phyloP scores from a whole-genome alignment of 2,329 filamentous ascomycete species.

The Aspergillus aculeatus region DNA sequence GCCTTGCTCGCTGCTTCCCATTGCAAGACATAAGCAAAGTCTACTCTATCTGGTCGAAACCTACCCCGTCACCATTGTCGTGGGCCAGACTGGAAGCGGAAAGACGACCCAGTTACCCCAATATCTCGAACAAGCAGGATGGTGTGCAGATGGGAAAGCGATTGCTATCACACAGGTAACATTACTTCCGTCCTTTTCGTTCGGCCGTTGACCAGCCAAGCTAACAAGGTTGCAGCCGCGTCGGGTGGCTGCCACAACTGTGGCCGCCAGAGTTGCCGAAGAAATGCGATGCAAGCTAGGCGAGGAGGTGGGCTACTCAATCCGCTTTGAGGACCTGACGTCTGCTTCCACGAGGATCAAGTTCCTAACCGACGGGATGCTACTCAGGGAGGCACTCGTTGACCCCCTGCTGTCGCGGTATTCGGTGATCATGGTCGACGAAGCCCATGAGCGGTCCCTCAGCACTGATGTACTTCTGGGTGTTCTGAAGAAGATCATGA shows the following conservation, averaged over 20 bases:
- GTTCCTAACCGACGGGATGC: constrained; percentile 88
- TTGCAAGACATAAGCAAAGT: constrained; percentile 75
- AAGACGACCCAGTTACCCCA: constrained; percentile 97
- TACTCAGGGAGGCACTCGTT: constrained; percentile 87
- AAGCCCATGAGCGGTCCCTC: constrained; percentile 90
- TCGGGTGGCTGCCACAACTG: constrained; percentile 84
- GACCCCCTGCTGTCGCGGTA: constrained; percentile 89
- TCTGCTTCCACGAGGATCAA: constrained; percentile 85
- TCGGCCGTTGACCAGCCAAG: not conserved
- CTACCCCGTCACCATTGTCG: constrained; percentile 78
- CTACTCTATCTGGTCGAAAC: constrained; percentile 86
- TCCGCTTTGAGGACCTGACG: constrained; percentile 86
- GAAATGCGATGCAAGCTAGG: constrained; percentile 84
- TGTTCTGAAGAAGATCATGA: constrained; percentile 84
- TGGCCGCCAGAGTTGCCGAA: constrained; percentile 83
- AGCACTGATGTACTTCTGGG: constrained; percentile 90
- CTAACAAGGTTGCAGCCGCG: constrained; percentile 61
- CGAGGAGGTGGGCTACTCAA: constrained; percentile 90
- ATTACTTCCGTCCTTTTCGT: constrained; percentile 32
- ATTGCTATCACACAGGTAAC: constrained; percentile 86
- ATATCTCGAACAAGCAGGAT: constrained; percentile 82
- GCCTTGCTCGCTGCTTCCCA: constrained; percentile 78
- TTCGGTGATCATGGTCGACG: constrained; percentile 95
- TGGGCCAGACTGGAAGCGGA: constrained; percentile 91
- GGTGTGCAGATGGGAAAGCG: constrained; percentile 78